Conservation (phyloP, 371 early-diverging fungal species). For the Circinella umbellata region DNA sequence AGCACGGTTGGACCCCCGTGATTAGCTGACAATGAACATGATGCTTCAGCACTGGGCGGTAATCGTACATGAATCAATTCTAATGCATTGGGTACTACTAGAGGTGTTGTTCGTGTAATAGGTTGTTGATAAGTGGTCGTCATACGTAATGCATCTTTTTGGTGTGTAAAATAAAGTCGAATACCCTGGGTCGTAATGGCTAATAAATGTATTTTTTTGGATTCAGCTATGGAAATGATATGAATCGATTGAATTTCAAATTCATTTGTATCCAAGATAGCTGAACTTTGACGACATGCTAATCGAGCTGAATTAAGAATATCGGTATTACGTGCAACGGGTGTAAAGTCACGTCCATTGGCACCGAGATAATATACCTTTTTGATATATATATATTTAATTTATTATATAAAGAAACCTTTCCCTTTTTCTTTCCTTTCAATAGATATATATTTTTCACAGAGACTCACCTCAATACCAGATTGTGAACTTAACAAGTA, state of each 20-base stretch:
- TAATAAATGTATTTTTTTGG: constrained; percentile 64
- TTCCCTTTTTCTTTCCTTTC: no score
- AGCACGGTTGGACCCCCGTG: no score
- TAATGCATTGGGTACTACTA: constrained; percentile 52
- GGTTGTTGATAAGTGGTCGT: neutral
- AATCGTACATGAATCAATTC: constrained; percentile 75
- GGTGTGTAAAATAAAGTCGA: constrained; percentile 76
- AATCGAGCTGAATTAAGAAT: constrained; percentile 53
- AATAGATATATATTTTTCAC: no score
- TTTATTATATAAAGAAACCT: no score
- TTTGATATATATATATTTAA: no score
- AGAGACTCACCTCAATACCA: constrained; percentile 65
- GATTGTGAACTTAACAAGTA: constrained; percentile 72
- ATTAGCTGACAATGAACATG: neutral
- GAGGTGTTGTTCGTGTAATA: neutral
- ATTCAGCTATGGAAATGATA: constrained; percentile 66
- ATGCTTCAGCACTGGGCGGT: constrained; percentile 52
- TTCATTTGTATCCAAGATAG: constrained; percentile 32
- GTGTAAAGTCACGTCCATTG: constrained; percentile 27
- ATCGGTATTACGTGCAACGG: constrained; percentile 40
- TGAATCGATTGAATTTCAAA: constrained; percentile 71
- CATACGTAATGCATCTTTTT: constrained; percentile 25
- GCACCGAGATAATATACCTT: constrained; percentile 39
- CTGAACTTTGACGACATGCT: constrained; percentile 53
- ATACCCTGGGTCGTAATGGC: constrained; percentile 74